Percentiles rank a stretch among this genome's conserved stretches.
These are phyloP conservation scores for Omphalea diandra DNA, from an alignment of 441 rosid genomes.

Conservation along the genomic window DNA sequence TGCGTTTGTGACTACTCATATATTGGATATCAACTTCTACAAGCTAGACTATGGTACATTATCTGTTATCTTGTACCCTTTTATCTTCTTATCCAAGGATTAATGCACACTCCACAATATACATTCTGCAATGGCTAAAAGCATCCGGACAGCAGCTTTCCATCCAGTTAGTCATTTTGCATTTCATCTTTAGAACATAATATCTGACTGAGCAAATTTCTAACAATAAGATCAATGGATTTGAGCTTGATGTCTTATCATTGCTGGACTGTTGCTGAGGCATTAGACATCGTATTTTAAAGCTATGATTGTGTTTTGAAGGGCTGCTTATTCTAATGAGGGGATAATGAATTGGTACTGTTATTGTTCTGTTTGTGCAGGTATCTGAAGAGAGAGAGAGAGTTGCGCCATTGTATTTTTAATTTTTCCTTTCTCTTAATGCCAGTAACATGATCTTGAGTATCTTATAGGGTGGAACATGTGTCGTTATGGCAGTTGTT, in stretches of 20 bases:
- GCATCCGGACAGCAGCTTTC: not conserved
- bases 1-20: constrained; percentile 82
- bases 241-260: not conserved
- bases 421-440: not conserved
- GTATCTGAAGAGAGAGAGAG: not conserved
- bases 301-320: not conserved
- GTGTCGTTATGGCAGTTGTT: constrained; percentile 66
- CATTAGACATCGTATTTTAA: not conserved
- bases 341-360: not conserved
- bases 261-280: not conserved
- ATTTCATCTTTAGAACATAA: not conserved
- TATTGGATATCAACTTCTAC: constrained; percentile 75
- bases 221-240: not conserved
- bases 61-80: constrained; percentile 17
- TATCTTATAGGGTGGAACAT: constrained; percentile 81
- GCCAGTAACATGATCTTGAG: not conserved
- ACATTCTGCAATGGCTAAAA: not conserved
- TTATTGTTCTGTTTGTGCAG: not conserved
- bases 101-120: not conserved
- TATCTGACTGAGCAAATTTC: not conserved
- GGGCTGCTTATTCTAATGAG: not conserved
- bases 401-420: not conserved
- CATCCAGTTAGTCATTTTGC: not conserved
- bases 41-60: constrained; percentile 71
- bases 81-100: not conserved